phyloP scores from a whole-genome alignment of 345 rosid species.

The Lepidium aucheri region DNA sequence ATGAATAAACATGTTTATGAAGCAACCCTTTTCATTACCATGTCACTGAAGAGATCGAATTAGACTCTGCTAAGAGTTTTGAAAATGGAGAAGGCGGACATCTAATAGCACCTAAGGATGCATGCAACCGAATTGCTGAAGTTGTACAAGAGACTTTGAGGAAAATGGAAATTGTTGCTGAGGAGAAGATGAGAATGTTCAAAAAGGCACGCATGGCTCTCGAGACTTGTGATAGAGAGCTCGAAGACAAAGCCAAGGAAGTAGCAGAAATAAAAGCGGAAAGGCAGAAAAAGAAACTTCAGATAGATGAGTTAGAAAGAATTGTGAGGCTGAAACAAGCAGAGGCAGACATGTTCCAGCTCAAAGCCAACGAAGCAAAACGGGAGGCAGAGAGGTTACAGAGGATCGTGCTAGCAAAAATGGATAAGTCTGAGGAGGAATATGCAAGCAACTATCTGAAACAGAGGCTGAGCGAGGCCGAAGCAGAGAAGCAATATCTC shows the following conservation, averaged over 20 bases:
- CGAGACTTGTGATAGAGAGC: slow-evolving; percentile 76
- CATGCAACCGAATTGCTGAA: slow-evolving; percentile 84
- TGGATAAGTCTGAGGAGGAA: slow-evolving; percentile 92
- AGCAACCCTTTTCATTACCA: background rate
- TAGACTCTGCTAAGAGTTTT: slow-evolving; percentile 61
- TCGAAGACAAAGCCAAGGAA: slow-evolving; percentile 90
- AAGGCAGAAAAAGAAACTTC: slow-evolving; percentile 65
- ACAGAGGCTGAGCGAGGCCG: slow-evolving; percentile 84
- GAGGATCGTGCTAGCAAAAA: slow-evolving; percentile 72
- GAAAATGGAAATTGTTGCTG: slow-evolving; percentile 94
- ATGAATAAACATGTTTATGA: background rate
- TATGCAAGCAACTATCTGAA: slow-evolving; percentile 81
- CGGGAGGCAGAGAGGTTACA: slow-evolving; percentile 83
- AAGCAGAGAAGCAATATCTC: slow-evolving; percentile 89
- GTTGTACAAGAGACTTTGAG: slow-evolving; percentile 85
- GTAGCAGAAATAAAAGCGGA: slow-evolving; percentile 59
- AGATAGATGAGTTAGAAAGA: slow-evolving; percentile 83
- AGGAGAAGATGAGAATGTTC: slow-evolving; percentile 87
- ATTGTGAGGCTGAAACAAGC: slow-evolving; percentile 92
- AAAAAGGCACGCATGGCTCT: slow-evolving; percentile 76
- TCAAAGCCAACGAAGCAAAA: slow-evolving; percentile 87
- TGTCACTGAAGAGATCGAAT: slow-evolving; percentile 51
- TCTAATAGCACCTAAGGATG: slow-evolving; percentile 82
- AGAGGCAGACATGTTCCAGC: slow-evolving; percentile 98
- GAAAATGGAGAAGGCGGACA: slow-evolving; percentile 75